A percentile compares a stretch with the other conserved stretches of the same genome.
Evolutionary conservation across 1,284 basidiomycete genomes (phyloP).

Genomic region (Pseudozyma hubeiensis): DNA sequence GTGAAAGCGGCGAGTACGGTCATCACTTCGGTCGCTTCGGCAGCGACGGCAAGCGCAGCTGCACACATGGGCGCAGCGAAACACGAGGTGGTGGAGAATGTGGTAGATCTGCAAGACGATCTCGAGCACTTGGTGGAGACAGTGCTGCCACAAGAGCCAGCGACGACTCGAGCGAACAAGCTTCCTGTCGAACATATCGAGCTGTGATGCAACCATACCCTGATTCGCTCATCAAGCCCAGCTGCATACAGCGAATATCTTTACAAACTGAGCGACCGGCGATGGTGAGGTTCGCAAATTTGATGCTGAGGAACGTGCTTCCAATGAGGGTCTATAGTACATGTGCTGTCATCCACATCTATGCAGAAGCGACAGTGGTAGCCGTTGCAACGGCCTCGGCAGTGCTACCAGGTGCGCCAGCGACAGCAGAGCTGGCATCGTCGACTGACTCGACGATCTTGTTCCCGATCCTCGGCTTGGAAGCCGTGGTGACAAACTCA

Average conservation of each 20-base stretch:
- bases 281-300: no score
- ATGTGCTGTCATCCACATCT: background rate
- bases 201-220: slow-evolving; percentile 7
- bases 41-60: slow-evolving; percentile 12
- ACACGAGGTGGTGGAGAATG: slow-evolving; percentile 13
- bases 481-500: slow-evolving; percentile 82
- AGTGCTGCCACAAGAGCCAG: slow-evolving; percentile 16
- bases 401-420: background rate
- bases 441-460: slow-evolving; percentile 48
- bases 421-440: background rate
- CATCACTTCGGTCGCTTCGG: slow-evolving; percentile 14
- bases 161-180: slow-evolving; percentile 20
- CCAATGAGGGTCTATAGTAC: slow-evolving; percentile 12
- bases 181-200: slow-evolving; percentile 42
- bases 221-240: background rate
- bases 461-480: slow-evolving; percentile 82
- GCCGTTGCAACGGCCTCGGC: slow-evolving; percentile 1
- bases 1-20: slow-evolving; percentile 22
- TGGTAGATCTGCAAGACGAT: slow-evolving; percentile 33
- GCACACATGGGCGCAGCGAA: slow-evolving; percentile 20
- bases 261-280: background rate
- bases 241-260: background rate
- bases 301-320: background rate
- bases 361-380: slow-evolving; percentile 2
- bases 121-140: slow-evolving; percentile 27